Percentiles rank a stretch among this genome's conserved stretches.
phyloP scores from a whole-genome alignment of 2,329 filamentous ascomycete genomes.

The Fusarium heterosporum region DNA sequence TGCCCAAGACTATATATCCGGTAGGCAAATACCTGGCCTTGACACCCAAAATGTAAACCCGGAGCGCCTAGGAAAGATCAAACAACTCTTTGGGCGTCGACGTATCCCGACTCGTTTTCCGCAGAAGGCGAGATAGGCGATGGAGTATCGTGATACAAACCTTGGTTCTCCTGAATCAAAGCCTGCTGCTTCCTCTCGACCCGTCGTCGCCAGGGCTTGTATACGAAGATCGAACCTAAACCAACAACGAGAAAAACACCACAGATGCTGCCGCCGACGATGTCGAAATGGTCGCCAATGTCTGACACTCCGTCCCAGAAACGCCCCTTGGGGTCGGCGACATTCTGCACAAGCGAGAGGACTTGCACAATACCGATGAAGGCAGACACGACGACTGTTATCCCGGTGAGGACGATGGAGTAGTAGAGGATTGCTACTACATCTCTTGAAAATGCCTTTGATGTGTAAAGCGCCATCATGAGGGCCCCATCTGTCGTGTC shows the following conservation, averaged over 20 bases:
- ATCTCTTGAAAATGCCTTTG: slow-evolving; percentile 80
- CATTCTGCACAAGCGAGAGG: slow-evolving; percentile 80
- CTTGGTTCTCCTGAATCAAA: slow-evolving; percentile 12
- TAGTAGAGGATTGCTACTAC: slow-evolving; percentile 94
- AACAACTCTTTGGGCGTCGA: not conserved
- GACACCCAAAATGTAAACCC: not conserved
- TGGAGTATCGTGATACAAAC: slow-evolving; percentile 15
- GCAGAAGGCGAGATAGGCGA: slow-evolving; percentile 13
- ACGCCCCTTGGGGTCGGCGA: slow-evolving; percentile 75
- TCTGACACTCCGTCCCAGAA: slow-evolving; percentile 91
- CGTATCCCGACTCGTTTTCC: not conserved
- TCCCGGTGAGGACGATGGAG: slow-evolving; percentile 84
- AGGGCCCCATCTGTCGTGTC: slow-evolving; percentile 93
- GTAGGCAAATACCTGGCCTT: no score
- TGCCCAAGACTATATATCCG: not conserved
- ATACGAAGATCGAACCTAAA: slow-evolving; percentile 76
- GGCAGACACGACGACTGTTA: slow-evolving; percentile 85
- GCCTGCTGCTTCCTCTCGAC: slow-evolving; percentile 49
- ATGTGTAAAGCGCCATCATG: slow-evolving; percentile 95
- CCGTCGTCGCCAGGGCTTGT: slow-evolving; percentile 79
- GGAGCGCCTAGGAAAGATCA: not conserved
- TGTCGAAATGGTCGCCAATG: slow-evolving; percentile 83
- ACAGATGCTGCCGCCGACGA: slow-evolving; percentile 88
- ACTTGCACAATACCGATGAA: slow-evolving; percentile 90
- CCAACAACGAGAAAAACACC: slow-evolving; percentile 85